Evolutionary conservation across 495 filamentous ascomycete genomes (phyloP).

Genomic region (Tuber umbilicatum): DNA sequence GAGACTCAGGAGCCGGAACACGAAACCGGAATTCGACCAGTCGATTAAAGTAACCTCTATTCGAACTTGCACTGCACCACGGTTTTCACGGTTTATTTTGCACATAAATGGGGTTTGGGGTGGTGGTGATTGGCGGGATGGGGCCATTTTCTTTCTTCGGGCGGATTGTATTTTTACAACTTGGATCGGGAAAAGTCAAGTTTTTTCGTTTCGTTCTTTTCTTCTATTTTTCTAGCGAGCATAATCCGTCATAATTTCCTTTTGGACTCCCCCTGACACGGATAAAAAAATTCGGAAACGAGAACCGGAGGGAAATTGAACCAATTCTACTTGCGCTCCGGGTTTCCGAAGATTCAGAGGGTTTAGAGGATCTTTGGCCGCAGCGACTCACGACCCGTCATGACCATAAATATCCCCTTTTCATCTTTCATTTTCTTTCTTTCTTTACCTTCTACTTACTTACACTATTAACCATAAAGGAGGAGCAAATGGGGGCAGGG

Average conservation of each 20-base stretch:
- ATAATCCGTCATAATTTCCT: constrained; percentile 24
- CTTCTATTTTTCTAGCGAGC: constrained; percentile 24
- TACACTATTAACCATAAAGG: constrained; percentile 17
- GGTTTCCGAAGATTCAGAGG: constrained; percentile 9
- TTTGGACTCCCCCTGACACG: constrained; percentile 3
- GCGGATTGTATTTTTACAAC: constrained; percentile 19
- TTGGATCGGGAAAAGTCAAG: constrained; percentile 37
- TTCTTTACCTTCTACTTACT: constrained; percentile 19
- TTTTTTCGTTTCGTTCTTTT: constrained; percentile 27
- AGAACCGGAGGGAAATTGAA: constrained; percentile 1
- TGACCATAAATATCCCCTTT: constrained; percentile 31
- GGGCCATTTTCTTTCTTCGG: constrained; percentile 20
- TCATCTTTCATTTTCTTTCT: constrained; percentile 8
- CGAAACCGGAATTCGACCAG: constrained; percentile 38
- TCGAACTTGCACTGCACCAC: not conserved
- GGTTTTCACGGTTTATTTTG: constrained; percentile 14
- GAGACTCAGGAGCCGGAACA: constrained; percentile 41
- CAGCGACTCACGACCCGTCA: constrained; percentile 29
- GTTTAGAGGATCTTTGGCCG: constrained; percentile 21
- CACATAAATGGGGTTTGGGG: constrained; percentile 17
- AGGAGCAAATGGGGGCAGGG: constrained; percentile 18
- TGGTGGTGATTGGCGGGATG: constrained; percentile 29
- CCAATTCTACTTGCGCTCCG: constrained; percentile 8
- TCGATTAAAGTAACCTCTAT: constrained; percentile 30
- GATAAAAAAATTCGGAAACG: constrained; percentile 9